phyloP scores from a whole-genome alignment of 23 red algal genomes.

The Cyanidiococcus yangmingshanensis region DNA sequence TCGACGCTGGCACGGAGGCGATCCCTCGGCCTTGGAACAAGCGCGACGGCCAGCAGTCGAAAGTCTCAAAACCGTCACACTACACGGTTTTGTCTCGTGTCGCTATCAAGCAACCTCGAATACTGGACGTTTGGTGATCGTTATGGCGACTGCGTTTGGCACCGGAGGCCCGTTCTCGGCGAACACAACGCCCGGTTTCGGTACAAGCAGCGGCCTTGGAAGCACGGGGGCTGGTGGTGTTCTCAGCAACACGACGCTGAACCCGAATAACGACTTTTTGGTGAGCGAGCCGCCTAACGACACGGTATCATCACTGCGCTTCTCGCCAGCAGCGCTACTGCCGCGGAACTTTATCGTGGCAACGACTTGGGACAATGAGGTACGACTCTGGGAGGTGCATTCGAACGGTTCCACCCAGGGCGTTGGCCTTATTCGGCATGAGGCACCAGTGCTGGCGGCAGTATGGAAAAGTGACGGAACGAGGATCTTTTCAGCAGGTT shows the following conservation, averaged over 20 bases:
- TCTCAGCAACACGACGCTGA: conserved; percentile 18
- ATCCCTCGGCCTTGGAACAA: too few species aligned
- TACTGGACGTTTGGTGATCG: too few species aligned
- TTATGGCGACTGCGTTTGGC: conserved; percentile 6
- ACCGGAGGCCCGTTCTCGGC: neutral
- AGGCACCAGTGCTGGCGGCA: conserved; percentile 67
- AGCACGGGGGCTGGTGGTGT: neutral
- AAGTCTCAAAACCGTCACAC: too few species aligned
- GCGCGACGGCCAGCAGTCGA: too few species aligned
- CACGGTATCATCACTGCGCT: conserved; percentile 66
- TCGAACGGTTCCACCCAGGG: conserved; percentile 48
- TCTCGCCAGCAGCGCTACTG: conserved; percentile 74
- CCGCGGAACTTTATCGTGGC: conserved; percentile 74
- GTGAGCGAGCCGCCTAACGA: conserved; percentile 73
- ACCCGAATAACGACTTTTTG: conserved; percentile 91
- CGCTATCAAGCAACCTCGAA: too few species aligned
- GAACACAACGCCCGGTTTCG: neutral
- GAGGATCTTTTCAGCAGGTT: conserved; percentile 67
- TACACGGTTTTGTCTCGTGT: too few species aligned
- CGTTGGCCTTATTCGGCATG: conserved; percentile 67
- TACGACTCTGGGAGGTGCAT: conserved; percentile 83
- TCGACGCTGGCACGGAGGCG: too few species aligned
- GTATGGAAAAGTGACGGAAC: conserved; percentile 69
- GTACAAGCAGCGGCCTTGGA: neutral
- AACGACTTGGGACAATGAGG: conserved; percentile 87